phyloP scores from a whole-genome alignment of 2,329 filamentous ascomycete species.

The Hypoxylon sp. region DNA sequence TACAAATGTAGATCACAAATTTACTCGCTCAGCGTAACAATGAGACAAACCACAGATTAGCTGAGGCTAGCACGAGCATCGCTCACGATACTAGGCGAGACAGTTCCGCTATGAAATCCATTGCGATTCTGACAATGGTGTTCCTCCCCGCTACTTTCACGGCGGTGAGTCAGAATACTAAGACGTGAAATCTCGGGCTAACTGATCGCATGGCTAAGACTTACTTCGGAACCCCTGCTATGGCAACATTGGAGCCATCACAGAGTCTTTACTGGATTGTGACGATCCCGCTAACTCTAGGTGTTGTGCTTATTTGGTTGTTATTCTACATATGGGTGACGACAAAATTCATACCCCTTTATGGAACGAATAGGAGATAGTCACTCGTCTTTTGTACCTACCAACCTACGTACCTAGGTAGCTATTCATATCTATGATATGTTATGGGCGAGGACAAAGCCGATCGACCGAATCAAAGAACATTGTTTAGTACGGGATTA shows the following conservation, averaged over 20 bases:
- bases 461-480: neutral
- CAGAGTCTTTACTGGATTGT: slow-evolving; percentile 30
- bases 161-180: slow-evolving; percentile 9
- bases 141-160: slow-evolving; percentile 30
- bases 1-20: slow-evolving; percentile 21
- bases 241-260: slow-evolving; percentile 16
- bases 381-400: neutral
- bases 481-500: neutral
- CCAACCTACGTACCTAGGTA: no score
- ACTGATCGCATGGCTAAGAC: slow-evolving; percentile 9
- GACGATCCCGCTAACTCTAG: slow-evolving; percentile 24
- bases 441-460: neutral
- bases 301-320: slow-evolving; percentile 17
- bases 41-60: slow-evolving; percentile 19
- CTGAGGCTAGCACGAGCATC: slow-evolving; percentile 29
- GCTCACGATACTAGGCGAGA: slow-evolving; percentile 29
- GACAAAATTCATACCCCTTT: neutral
- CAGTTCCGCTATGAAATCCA: slow-evolving; percentile 33
- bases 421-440: neutral
- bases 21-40: slow-evolving; percentile 29
- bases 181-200: neutral
- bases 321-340: slow-evolving; percentile 9
- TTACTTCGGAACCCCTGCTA: slow-evolving; percentile 30
- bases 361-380: neutral
- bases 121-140: slow-evolving; percentile 31